Evolutionary conservation across 768 basidiomycete species (phyloP).

Genomic region (Trametopsis cervina): DNA sequence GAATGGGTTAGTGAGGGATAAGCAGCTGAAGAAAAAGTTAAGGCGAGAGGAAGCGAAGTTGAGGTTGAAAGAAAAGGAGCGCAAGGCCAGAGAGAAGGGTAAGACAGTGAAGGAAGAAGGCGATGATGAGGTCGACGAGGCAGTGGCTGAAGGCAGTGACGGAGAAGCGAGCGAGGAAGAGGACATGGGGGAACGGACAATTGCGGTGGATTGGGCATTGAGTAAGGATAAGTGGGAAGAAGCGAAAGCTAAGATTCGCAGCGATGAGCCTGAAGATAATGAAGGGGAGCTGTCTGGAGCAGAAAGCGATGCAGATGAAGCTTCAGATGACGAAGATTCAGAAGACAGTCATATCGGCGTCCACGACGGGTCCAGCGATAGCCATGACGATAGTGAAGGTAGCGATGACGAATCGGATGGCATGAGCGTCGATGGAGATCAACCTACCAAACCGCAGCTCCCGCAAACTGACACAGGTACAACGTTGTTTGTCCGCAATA

Average conservation of each 20-base stretch:
- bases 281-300: conserved; percentile 31
- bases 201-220: conserved; percentile 95
- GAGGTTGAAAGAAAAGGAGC: conserved; percentile 29
- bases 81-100: conserved; percentile 20
- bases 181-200: conserved; percentile 43
- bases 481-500: conserved; percentile 90
- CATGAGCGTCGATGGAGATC: conserved; percentile 24
- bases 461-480: conserved; percentile 84
- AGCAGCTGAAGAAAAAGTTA: conserved; percentile 64
- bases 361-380: conserved; percentile 30
- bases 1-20: conserved; percentile 45
- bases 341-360: conserved; percentile 38
- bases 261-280: conserved; percentile 26
- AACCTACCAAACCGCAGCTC: conserved; percentile 55
- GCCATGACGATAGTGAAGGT: conserved; percentile 26
- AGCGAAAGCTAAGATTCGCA: conserved; percentile 53
- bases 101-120: conserved; percentile 21
- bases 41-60: conserved; percentile 47
- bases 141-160: conserved; percentile 25
- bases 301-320: conserved; percentile 18
- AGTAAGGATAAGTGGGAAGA: conserved; percentile 92
- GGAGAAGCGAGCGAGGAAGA: conserved; percentile 31
- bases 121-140: conserved; percentile 27
- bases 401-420: conserved; percentile 22
- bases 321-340: conserved; percentile 23